A percentile compares a stretch with the other conserved stretches of the same genome.
phyloP scores from a whole-genome alignment of 2,329 filamentous ascomycete genomes.

The Trichoderma sp. region DNA sequence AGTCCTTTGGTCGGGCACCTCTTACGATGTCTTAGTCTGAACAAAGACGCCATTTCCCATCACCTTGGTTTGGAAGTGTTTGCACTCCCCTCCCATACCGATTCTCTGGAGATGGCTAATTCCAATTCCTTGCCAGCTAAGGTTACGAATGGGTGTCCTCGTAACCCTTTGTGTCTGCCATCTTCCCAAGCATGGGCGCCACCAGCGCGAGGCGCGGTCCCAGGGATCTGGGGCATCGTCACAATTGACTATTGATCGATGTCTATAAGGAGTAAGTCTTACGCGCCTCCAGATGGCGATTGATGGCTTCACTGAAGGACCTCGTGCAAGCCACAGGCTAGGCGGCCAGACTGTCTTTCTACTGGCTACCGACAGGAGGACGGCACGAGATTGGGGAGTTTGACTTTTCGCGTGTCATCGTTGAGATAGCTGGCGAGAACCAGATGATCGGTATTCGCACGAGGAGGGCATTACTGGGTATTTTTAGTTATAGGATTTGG shows the following conservation, averaged over 20 bases:
- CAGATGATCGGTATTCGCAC: neutral
- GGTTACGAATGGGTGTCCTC: too few species aligned
- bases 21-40: neutral
- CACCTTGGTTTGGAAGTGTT: neutral
- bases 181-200: neutral
- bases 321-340: neutral
- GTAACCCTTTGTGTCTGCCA: neutral
- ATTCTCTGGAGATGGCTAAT: neutral
- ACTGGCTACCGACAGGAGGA: neutral
- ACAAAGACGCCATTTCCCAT: constrained; percentile 10
- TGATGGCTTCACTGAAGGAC: neutral
- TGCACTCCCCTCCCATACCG: neutral
- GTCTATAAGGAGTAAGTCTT: constrained; percentile 1
- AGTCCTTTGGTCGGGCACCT: neutral
- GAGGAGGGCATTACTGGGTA: too few species aligned
- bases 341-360: too few species aligned
- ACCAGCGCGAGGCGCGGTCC: neutral
- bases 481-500: too few species aligned
- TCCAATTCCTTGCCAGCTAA: neutral
- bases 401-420: neutral
- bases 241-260: constrained; percentile 4
- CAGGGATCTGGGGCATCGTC: neutral
- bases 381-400: neutral
- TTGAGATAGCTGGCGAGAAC: neutral
- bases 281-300: neutral